Conservation (phyloP, 169 alveolate species). For the Eimeria brunetti region DNA sequence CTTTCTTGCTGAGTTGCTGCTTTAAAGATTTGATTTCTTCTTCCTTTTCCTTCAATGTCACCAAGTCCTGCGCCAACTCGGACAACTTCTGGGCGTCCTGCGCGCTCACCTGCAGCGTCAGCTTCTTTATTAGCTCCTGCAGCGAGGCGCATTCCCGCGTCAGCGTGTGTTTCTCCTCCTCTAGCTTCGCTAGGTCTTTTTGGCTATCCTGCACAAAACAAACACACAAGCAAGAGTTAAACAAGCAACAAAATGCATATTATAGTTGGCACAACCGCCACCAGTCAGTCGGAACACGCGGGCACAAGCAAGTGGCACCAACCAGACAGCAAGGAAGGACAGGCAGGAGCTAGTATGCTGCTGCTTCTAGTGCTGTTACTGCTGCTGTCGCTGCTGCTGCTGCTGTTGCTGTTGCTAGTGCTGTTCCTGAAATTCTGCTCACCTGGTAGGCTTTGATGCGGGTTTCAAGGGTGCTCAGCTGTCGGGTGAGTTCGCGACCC, state of each 20-base stretch:
- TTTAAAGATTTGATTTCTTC: constrained; percentile 36
- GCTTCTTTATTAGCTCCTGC: constrained; percentile 40
- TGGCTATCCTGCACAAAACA: constrained; percentile 21
- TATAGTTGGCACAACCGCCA: neutral
- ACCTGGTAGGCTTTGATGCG: constrained; percentile 69
- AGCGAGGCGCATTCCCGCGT: constrained; percentile 28
- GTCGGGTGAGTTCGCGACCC: constrained; percentile 65
- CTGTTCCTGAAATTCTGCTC: neutral
- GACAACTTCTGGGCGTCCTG: constrained; percentile 52
- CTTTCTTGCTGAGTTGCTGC: constrained; percentile 19
- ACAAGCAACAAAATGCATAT: too few species aligned
- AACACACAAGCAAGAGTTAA: neutral
- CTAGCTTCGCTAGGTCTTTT: constrained; percentile 18
- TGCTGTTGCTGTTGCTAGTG: neutral
- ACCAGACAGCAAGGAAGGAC: neutral
- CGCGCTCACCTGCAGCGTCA: constrained; percentile 52
- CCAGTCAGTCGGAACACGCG: neutral
- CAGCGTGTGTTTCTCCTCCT: constrained; percentile 29
- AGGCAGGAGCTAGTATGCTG: neutral
- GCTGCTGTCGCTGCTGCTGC: neutral
- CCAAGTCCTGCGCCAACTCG: constrained; percentile 42
- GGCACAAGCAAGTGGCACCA: neutral
- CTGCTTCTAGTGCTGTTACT: neutral
- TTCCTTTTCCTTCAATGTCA: constrained; percentile 34
- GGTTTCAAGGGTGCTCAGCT: constrained; percentile 39